phyloP scores from a whole-genome alignment of 202 grass and related monocot species.

The Carex sylvatica region DNA sequence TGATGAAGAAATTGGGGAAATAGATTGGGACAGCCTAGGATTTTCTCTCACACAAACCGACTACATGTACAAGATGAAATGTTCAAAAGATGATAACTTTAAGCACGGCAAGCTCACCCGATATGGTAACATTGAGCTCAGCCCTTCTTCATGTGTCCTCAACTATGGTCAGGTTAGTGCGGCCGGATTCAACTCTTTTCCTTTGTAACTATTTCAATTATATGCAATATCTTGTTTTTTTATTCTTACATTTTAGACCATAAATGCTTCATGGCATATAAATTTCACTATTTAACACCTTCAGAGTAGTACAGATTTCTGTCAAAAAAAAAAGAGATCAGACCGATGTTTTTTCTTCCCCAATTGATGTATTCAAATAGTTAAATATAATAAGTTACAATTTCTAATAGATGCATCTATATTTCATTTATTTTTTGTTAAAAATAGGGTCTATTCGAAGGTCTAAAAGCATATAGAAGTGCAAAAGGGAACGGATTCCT shows the following conservation, averaged over 20 bases:
- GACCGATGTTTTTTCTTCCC: too few relatives aligned
- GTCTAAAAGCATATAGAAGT: constrained; percentile 70
- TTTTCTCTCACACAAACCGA: constrained; percentile 70
- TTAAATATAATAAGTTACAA: too few relatives aligned
- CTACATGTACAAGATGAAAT: constrained; percentile 87
- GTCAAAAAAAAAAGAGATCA: too few relatives aligned
- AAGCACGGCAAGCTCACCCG: constrained; percentile 52
- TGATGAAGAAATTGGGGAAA: constrained; percentile 40
- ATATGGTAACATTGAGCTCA: constrained; percentile 89
- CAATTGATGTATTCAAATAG: too few relatives aligned
- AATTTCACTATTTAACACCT: background rate
- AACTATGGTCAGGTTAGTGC: constrained; percentile 77
- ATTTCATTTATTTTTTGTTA: background rate
- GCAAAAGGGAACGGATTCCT: constrained; percentile 34
- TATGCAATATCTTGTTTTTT: background rate
- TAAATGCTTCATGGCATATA: background rate
- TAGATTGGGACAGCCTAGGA: constrained; percentile 86
- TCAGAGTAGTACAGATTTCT: too few relatives aligned
- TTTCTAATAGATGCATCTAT: background rate
- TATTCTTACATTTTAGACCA: background rate
- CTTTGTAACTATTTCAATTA: background rate
- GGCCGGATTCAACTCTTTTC: too few relatives aligned
- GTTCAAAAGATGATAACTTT: constrained; percentile 38
- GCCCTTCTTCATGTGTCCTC: constrained; percentile 74
- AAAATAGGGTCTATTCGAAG: constrained; percentile 74